A percentile compares a stretch with the other conserved stretches of the same genome.
Conservation (phyloP, 495 filamentous ascomycete genomes). For the Aspergillus leporis region DNA sequence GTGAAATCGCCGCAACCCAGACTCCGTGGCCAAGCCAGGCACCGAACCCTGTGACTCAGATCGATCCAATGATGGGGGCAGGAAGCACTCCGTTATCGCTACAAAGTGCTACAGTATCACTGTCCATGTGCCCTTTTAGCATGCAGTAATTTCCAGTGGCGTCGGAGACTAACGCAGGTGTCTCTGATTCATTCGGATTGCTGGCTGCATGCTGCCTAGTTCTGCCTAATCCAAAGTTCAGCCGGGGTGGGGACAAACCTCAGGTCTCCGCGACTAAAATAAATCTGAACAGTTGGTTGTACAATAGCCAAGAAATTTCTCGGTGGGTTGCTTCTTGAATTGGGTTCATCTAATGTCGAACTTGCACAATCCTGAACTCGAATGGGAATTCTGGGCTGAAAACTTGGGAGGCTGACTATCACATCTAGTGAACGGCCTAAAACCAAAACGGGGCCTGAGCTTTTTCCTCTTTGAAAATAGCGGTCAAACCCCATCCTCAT, state of each 20-base stretch:
- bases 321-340: neutral
- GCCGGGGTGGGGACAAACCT: conserved; percentile 5
- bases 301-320: neutral
- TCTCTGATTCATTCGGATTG: conserved; percentile 10
- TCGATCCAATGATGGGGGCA: neutral
- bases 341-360: conserved; percentile 4
- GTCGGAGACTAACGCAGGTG: conserved; percentile 10
- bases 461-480: neutral
- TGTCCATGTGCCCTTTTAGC: conserved; percentile 3
- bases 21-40: conserved; percentile 4
- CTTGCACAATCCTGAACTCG: neutral
- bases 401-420: neutral
- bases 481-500: neutral
- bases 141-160: conserved; percentile 4
- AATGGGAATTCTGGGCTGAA: neutral
- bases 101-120: conserved; percentile 1
- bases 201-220: conserved; percentile 1
- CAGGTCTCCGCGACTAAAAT: conserved; percentile 4
- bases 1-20: neutral
- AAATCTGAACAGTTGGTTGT: conserved; percentile 2
- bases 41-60: neutral
- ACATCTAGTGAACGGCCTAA: neutral
- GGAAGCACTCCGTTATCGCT: neutral
- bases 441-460: neutral
- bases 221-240: conserved; percentile 3